These are phyloP conservation scores for Stephania yunnanensis DNA, from an alignment of 164 flowering plant species.

Conservation along the genomic window DNA sequence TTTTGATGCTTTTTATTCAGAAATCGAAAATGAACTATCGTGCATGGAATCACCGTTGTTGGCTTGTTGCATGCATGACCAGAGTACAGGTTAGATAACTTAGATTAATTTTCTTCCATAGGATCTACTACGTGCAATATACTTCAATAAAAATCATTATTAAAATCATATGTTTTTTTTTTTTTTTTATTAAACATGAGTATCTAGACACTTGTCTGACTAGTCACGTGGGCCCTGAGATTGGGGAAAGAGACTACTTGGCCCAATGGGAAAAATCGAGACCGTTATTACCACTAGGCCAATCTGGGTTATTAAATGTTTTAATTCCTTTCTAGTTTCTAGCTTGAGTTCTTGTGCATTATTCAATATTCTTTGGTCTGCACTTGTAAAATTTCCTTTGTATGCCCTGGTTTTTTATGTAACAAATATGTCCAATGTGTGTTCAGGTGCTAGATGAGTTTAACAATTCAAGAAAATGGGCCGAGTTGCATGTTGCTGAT, in stretches of 20 bases:
- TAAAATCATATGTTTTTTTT: background rate
- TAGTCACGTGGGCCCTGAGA: too few species aligned
- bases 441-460: constrained; percentile 55
- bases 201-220: too few species aligned
- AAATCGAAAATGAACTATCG: constrained; percentile 93
- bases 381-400: background rate
- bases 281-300: too few species aligned
- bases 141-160: background rate
- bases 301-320: background rate
- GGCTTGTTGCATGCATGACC: constrained; percentile 78
- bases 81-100: constrained; percentile 47
- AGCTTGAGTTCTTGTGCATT: background rate
- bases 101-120: background rate
- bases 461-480: constrained; percentile 61
- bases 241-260: too few species aligned
- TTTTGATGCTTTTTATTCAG: constrained; percentile 32
- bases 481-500: constrained; percentile 78
- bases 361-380: background rate
- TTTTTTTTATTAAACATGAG: too few species aligned
- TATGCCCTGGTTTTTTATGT: background rate
- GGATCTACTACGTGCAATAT: background rate
- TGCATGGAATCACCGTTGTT: constrained; percentile 90
- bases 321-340: background rate
- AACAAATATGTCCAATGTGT: constrained; percentile 6
- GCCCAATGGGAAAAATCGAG: too few species aligned